These are phyloP conservation scores for Pelargonium myrrhifolium DNA, from an alignment of 441 rosid genomes.

Conservation along the genomic window DNA sequence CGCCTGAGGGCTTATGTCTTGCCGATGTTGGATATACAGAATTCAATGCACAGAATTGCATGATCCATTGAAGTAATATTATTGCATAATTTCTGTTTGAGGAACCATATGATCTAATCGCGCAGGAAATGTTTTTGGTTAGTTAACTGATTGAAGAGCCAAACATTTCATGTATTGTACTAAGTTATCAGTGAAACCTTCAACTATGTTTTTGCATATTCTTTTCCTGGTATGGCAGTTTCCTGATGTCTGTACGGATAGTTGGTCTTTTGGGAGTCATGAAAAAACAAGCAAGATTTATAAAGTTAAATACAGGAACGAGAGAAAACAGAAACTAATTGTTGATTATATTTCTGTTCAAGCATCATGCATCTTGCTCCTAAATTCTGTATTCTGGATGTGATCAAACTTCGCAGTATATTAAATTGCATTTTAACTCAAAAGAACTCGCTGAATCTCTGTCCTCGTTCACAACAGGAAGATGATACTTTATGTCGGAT, in stretches of 20 bases:
- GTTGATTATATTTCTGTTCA: not conserved
- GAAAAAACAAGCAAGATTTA: not conserved
- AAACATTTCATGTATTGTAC: not conserved
- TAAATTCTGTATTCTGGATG: too few species aligned
- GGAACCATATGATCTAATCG: not conserved
- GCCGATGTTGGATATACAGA: slow-evolving; percentile 75
- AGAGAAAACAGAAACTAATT: not conserved
- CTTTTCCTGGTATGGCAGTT: not conserved
- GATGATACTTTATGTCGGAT: too few species aligned
- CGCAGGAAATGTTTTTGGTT: not conserved
- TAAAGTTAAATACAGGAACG: not conserved
- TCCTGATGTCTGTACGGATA: not conserved
- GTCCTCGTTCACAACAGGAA: too few species aligned
- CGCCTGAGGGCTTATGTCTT: slow-evolving; percentile 81
- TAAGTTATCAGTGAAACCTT: not conserved
- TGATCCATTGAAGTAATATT: slow-evolving; percentile 31
- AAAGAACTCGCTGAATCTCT: too few species aligned
- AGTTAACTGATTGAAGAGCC: not conserved
- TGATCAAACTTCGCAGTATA: too few species aligned
- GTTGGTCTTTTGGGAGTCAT: not conserved
- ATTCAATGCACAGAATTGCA: slow-evolving; percentile 44
- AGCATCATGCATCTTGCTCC: too few species aligned
- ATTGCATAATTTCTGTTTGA: not conserved
- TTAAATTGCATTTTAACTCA: too few species aligned
- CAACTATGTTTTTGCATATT: not conserved